These are phyloP conservation scores for Dictyostelium brefeldianum DNA, from an alignment of 78 protist genomes.

Conservation along the genomic window DNA sequence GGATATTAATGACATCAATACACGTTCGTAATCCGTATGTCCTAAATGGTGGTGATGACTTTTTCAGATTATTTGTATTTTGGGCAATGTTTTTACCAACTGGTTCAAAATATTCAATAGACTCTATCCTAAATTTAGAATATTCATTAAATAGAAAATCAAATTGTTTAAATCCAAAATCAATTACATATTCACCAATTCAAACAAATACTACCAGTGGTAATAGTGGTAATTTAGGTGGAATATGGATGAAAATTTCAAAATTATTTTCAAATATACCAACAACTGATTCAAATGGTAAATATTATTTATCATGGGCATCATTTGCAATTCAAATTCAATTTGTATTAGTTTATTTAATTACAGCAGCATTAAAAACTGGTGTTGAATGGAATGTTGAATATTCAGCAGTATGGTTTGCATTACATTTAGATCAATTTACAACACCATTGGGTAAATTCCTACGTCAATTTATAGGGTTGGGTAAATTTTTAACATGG, in stretches of 20 bases:
- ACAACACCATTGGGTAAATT: constrained; percentile 29
- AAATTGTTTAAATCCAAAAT: background rate
- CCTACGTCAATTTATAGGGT: constrained; percentile 21
- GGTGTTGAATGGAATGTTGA: constrained; percentile 48
- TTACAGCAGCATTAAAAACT: constrained; percentile 47
- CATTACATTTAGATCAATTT: constrained; percentile 68
- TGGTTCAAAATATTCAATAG: constrained; percentile 45
- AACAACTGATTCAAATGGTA: constrained; percentile 38
- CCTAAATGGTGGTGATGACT: constrained; percentile 76
- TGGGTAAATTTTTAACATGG: constrained; percentile 59
- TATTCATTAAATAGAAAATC: constrained; percentile 10
- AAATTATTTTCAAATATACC: background rate
- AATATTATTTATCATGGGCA: constrained; percentile 18
- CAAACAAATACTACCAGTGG: no score
- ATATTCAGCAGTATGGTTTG: constrained; percentile 65
- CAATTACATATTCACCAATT: constrained; percentile 7
- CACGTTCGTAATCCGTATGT: constrained; percentile 61
- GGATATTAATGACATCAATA: constrained; percentile 27
- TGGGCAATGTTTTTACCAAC: constrained; percentile 65
- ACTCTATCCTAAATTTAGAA: constrained; percentile 20
- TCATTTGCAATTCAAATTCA: constrained; percentile 23
- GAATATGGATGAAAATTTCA: background rate
- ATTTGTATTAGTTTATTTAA: constrained; percentile 28
- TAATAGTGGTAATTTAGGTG: background rate
- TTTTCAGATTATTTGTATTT: constrained; percentile 47